Evolutionary conservation across 2,329 filamentous ascomycete species (phyloP).

Genomic region (Daldinia sp.): DNA sequence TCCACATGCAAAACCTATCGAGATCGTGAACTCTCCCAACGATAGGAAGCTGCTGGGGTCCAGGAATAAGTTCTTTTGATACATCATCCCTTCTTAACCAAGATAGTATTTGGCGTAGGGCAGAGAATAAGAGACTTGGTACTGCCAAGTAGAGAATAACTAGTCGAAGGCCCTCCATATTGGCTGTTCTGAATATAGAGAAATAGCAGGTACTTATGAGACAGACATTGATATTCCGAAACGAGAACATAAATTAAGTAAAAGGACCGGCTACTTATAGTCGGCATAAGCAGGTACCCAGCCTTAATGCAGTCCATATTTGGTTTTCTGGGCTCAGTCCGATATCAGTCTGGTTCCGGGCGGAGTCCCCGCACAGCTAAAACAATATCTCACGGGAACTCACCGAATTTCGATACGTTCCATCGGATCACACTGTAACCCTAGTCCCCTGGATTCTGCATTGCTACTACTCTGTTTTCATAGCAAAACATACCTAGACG

Average conservation of each 20-base stretch:
- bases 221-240: neutral
- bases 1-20: constrained; percentile 56
- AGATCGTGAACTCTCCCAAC: constrained; percentile 60
- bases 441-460: neutral
- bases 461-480: neutral
- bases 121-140: constrained; percentile 54
- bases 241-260: neutral
- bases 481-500: neutral
- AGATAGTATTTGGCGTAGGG: constrained; percentile 50
- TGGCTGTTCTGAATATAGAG: neutral
- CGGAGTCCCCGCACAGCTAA: neutral
- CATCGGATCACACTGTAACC: constrained; percentile 6
- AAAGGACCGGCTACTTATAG: constrained; percentile 7
- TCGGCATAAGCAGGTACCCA: neutral
- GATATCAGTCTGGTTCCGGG: neutral
- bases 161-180: constrained; percentile 52
- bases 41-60: constrained; percentile 57
- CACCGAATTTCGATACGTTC: constrained; percentile 1
- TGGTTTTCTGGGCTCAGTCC: neutral
- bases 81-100: constrained; percentile 45
- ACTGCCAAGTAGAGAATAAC: constrained; percentile 56
- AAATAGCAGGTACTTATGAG: neutral
- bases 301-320: neutral
- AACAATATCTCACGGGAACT: constrained; percentile 3
- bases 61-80: constrained; percentile 51